phyloP scores from a whole-genome alignment of 129 eudicot genomes.

The Mikania micrantha region DNA sequence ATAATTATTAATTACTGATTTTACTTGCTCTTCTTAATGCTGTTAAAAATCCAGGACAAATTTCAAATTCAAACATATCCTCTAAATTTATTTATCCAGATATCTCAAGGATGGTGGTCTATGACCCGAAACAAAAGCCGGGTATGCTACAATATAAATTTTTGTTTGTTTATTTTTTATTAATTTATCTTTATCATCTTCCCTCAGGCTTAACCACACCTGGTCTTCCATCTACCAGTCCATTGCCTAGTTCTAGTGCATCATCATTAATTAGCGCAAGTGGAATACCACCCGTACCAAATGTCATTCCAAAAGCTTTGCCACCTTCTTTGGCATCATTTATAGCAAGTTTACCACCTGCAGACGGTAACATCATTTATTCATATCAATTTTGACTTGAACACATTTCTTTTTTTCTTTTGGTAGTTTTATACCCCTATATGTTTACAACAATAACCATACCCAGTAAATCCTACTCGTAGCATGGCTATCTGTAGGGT shows the following conservation, averaged over 20 bases:
- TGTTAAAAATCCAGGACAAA: conserved; percentile 50
- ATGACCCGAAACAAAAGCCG: conserved; percentile 69
- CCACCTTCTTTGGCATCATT: conserved; percentile 75
- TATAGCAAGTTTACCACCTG: conserved; percentile 62
- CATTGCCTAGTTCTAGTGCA: conserved; percentile 30
- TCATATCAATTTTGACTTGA: conserved; percentile 5
- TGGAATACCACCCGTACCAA: conserved; percentile 36
- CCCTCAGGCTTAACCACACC: conserved; percentile 43
- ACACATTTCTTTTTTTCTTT: too few relatives aligned
- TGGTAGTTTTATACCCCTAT: too few relatives aligned
- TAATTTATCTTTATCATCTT: not conserved
- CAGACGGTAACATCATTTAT: conserved; percentile 50
- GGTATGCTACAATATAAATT: conserved; percentile 42
- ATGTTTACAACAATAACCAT: too few relatives aligned
- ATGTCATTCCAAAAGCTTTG: conserved; percentile 44
- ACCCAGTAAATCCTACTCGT: too few relatives aligned
- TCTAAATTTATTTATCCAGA: conserved; percentile 73
- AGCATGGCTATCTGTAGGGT: too few relatives aligned
- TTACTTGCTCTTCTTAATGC: conserved; percentile 16
- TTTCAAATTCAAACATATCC: conserved; percentile 31
- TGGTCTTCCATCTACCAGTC: conserved; percentile 29
- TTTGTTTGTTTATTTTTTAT: not conserved
- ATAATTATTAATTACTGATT: not conserved
- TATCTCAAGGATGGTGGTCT: conserved; percentile 67
- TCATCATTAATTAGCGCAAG: conserved; percentile 26